Percentiles rank a stretch among this genome's conserved stretches.
Evolutionary conservation across 2,329 filamentous ascomycete genomes (phyloP).

Genomic region (Sporothrix dimorphospora): DNA sequence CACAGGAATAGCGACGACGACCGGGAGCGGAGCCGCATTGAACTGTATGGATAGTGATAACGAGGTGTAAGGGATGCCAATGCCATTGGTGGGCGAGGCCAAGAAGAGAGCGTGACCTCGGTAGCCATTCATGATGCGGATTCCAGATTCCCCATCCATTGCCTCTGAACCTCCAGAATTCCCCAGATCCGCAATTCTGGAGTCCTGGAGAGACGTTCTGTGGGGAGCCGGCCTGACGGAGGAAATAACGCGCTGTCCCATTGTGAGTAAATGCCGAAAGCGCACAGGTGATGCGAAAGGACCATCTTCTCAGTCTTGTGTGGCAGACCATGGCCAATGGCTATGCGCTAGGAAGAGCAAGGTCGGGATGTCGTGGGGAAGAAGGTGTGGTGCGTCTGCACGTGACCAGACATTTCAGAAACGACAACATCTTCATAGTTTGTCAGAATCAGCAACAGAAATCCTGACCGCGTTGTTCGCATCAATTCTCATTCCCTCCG

Average conservation of each 20-base stretch:
- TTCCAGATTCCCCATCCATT: neutral
- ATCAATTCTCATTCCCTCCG: too few relatives aligned
- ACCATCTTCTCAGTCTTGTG: neutral
- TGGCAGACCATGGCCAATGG: neutral
- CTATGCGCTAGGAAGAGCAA: neutral
- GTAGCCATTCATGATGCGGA: neutral
- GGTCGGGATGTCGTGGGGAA: neutral
- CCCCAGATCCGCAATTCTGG: neutral
- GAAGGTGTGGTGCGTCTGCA: too few relatives aligned
- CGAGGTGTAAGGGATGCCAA: neutral
- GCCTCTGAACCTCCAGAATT: neutral
- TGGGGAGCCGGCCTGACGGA: neutral
- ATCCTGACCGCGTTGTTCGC: too few relatives aligned
- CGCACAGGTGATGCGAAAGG: neutral
- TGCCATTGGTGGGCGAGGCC: too few relatives aligned
- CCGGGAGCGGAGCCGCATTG: constrained; percentile 10
- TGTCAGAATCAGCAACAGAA: too few relatives aligned
- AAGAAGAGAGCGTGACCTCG: too few relatives aligned
- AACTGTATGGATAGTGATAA: neutral
- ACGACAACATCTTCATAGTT: too few relatives aligned
- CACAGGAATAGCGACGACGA: neutral
- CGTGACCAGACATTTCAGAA: too few relatives aligned
- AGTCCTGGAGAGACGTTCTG: neutral
- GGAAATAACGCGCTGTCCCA: neutral
- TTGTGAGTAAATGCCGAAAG: neutral